phyloP scores from a whole-genome alignment of 495 filamentous ascomycete genomes.

The Ramalina peruviana region DNA sequence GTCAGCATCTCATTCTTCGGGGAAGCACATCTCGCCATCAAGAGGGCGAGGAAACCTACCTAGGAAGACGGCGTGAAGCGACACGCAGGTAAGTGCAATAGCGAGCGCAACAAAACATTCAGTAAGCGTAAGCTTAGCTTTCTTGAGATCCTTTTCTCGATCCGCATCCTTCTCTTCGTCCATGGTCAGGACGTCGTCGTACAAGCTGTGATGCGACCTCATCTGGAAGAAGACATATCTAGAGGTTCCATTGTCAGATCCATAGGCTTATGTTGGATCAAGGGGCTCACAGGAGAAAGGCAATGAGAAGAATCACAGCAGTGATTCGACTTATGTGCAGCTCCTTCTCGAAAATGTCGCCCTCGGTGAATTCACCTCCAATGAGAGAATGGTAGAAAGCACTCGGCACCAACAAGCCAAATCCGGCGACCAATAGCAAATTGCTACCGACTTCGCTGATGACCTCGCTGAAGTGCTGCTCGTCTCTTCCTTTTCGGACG shows the following conservation, averaged over 20 bases:
- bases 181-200: conserved; percentile 50
- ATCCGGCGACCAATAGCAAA: conserved; percentile 65
- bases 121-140: conserved; percentile 62
- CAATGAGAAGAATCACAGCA: conserved; percentile 62
- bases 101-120: conserved; percentile 58
- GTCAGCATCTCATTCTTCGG: not conserved
- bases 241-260: conserved; percentile 6
- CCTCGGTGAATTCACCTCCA: conserved; percentile 20
- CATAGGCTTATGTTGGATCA: not conserved
- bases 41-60: not conserved
- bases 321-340: conserved; percentile 61
- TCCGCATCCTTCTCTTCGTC: conserved; percentile 65
- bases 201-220: conserved; percentile 69
- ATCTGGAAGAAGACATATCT: conserved; percentile 74
- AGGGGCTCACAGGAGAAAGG: conserved; percentile 43
- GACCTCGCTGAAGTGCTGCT: conserved; percentile 57
- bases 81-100: conserved; percentile 58
- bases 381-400: conserved; percentile 55
- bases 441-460: conserved; percentile 73
- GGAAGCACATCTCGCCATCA: not conserved
- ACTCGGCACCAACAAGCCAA: conserved; percentile 71
- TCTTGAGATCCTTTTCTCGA: conserved; percentile 43
- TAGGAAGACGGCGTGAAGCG: conserved; percentile 66
- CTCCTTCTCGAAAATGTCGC: conserved; percentile 33
- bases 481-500: conserved; percentile 34